These are phyloP conservation scores for Termitomyces sp. DNA, from an alignment of 768 basidiomycete species.

Conservation along the genomic window DNA sequence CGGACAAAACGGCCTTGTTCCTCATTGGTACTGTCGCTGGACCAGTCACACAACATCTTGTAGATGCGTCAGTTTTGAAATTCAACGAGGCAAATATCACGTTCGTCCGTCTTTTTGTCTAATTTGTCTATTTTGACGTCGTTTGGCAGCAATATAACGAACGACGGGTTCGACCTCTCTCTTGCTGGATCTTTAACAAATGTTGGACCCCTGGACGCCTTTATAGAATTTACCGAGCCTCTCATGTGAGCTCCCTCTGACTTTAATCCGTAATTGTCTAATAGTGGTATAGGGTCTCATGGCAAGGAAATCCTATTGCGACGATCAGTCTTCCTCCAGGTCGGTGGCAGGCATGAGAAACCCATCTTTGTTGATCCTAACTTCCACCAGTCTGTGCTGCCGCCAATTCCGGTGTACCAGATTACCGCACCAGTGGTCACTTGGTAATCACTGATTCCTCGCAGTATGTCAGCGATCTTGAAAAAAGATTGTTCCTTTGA, in stretches of 20 bases:
- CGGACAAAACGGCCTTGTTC: constrained; percentile 58
- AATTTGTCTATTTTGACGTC: not conserved
- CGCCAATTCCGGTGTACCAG: constrained; percentile 61
- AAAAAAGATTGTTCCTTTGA: not conserved
- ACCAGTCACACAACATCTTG: constrained; percentile 60
- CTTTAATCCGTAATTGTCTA: not conserved
- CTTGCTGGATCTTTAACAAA: constrained; percentile 58
- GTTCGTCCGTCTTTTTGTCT: constrained; percentile 22
- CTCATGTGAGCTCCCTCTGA: constrained; percentile 38
- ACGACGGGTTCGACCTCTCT: constrained; percentile 59
- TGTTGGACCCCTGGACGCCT: constrained; percentile 63
- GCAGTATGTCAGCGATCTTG: constrained; percentile 30
- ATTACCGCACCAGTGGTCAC: constrained; percentile 48
- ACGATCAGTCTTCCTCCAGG: constrained; percentile 57
- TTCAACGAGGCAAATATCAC: constrained; percentile 59
- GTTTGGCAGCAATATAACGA: constrained; percentile 39
- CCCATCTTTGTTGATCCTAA: not conserved
- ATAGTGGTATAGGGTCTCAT: constrained; percentile 40
- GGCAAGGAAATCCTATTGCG: constrained; percentile 61
- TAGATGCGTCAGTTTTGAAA: constrained; percentile 46
- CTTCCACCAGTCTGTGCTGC: constrained; percentile 51
- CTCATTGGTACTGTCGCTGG: constrained; percentile 69
- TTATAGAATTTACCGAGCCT: constrained; percentile 61
- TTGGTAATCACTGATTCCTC: constrained; percentile 51
- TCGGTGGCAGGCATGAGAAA: constrained; percentile 19